Evolutionary conservation across 805 yeast species (phyloP), one percentile per base, ranked within the genome.

Genomic region (Lachancea lanzarotensis): DNA sequence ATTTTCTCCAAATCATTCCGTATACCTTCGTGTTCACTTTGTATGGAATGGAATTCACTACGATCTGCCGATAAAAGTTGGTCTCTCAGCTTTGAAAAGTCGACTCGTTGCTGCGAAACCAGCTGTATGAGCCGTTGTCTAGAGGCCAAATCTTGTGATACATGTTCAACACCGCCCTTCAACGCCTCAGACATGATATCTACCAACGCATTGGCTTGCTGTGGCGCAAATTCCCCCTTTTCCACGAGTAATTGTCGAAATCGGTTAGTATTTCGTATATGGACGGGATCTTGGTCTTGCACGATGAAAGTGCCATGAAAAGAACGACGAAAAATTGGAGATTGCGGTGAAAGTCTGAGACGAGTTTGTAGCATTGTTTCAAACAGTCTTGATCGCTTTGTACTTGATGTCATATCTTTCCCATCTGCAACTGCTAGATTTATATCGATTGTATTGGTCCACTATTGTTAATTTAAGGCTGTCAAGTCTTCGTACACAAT

Each of bases 21-120:
- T 30, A 93, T 72, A 43, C 88, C 74, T 55, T 91, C 98, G 59
- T 86, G 91, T 60, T 93, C 97, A 57, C 83, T 85, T 56, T 83
- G 81, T 48, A 91, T 74, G 42, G 79, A 78, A 47, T 84, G 81
- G 58, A 86, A 84, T 57, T 93, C 98, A 22, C 88, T 76, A 59
- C 81, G 80, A 67, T 93, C 98, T 65, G 87, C 78, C 40, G 88
- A 81, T 55, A 88, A 90, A 35, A 93, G 73, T 62, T 91, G 98
- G 27, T 96, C 95, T 59, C 90, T 83, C 48, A 93, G 74, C 60
- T 91, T 91, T 32, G 96, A 93, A 72, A 93, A 91, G 60, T 93
- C 98, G 27, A 93, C 97, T 55, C 91, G 87, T 57, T 93, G 98
- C 62, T 91, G 96, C 64, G 93, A 93, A 3, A 96, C 84, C 59